Evolutionary conservation across 495 filamentous ascomycete species (phyloP).

Genomic region (Penicillium dipodomyicola): DNA sequence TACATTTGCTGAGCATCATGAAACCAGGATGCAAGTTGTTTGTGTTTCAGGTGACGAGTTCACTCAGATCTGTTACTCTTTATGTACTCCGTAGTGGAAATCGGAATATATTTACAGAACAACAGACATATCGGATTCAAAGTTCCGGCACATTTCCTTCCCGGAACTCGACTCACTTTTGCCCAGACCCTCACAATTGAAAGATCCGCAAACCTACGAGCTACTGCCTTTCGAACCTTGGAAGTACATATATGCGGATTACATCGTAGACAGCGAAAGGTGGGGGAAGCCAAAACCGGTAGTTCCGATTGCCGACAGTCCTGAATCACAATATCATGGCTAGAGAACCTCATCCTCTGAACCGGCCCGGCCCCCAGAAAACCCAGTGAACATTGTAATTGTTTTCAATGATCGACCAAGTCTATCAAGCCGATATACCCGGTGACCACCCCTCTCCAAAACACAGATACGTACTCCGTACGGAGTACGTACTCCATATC

Average conservation of each 20-base stretch:
- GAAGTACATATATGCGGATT: not conserved
- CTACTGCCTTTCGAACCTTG: not conserved
- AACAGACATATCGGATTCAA: not conserved
- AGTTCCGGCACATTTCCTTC: not conserved
- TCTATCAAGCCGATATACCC: slow-evolving; percentile 3
- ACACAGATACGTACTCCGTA: not conserved
- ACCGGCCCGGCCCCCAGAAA: not conserved
- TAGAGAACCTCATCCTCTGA: not conserved
- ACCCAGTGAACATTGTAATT: not conserved
- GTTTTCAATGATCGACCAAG: not conserved
- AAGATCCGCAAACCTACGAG: slow-evolving; percentile 7
- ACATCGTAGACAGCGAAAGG: not conserved
- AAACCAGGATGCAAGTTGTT: not conserved
- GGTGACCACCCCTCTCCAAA: slow-evolving; percentile 1
- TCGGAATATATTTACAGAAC: not conserved
- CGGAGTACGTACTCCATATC: not conserved
- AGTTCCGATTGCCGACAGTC: not conserved
- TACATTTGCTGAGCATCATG: not conserved
- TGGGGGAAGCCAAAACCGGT: not conserved
- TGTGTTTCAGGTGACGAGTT: slow-evolving; percentile 5
- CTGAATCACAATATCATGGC: not conserved
- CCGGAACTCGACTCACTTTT: slow-evolving; percentile 2
- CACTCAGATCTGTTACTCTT: not conserved
- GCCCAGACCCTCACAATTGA: not conserved
- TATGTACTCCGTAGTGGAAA: not conserved